A percentile compares a stretch with the other conserved stretches of the same genome.
These are phyloP conservation scores for Vitis amurensis DNA, from an alignment of 164 flowering plant species.

Conservation along the genomic window DNA sequence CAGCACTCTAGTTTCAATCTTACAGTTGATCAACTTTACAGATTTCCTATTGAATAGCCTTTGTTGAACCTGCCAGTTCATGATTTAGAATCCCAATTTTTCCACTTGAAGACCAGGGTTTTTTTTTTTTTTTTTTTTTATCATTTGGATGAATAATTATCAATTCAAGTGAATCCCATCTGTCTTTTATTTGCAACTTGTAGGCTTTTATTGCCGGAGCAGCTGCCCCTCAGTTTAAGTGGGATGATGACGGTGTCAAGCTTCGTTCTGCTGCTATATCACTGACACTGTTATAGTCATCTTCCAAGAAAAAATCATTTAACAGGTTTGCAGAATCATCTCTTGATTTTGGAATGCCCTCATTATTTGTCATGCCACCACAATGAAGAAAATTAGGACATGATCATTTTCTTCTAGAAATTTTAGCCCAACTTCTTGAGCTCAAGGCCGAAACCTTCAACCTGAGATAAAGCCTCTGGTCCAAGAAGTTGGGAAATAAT, in stretches of 20 bases:
- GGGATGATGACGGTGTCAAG: conserved; percentile 81
- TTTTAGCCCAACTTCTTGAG: not conserved
- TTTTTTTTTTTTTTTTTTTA: not conserved
- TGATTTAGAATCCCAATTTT: not conserved
- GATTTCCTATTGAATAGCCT: no score
- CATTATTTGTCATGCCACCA: no score
- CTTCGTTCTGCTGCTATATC: conserved; percentile 97
- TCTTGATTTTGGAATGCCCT: not conserved
- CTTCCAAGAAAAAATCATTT: no score
- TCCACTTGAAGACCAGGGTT: not conserved
- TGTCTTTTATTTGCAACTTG: not conserved
- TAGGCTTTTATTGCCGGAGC: conserved; percentile 87
- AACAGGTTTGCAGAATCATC: conserved; percentile 8
- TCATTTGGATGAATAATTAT: not conserved
- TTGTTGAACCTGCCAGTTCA: not conserved
- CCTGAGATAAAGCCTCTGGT: not conserved
- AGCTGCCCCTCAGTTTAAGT: conserved; percentile 73
- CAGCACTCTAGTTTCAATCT: no score
- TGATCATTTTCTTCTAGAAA: not conserved
- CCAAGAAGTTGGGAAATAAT: not conserved
- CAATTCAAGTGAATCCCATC: not conserved
- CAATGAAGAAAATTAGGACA: no score
- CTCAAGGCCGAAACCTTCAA: not conserved
- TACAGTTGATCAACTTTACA: no score
- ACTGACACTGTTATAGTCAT: conserved; percentile 51